Evolutionary conservation across 129 eudicot species (phyloP), one percentile per base, ranked within the genome.

Genomic region (Tanacetum coccineum): DNA sequence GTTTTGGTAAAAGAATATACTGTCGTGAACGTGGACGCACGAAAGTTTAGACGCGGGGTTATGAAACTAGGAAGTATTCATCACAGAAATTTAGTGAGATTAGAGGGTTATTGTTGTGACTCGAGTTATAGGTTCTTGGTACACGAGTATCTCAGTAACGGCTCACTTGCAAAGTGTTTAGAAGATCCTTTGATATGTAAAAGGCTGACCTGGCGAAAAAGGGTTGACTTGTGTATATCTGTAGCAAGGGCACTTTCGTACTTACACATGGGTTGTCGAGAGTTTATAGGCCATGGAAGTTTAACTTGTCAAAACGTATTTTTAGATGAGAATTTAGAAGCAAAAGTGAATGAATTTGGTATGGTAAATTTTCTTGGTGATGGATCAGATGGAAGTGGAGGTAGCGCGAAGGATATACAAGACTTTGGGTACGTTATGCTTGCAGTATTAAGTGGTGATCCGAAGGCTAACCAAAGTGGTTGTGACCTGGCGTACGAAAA

Each of bases 261-360:
- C 80, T 76, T 87, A 77, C 95, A 87, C 78, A 73, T 81, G 14
- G 95, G 81, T 8, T 87, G 95, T 63, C 80, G 95, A 32, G 95
- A 84, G 76, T 87, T 87, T 56, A 50, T 81, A 8, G 67, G 87
- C 26, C 95, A 87, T 60, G 95, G 95, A 63, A 79, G 75, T 59
- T 61, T 87, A 10, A 54, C 64, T 3, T 83, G 87, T 17, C 74
- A 79, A 71, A 84, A 80, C 22, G 78, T 87, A 15, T 36, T 84
- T 42, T 74, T 87, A 70, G 90, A 84, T 45, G 87, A 81, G 26
- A 64, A 80, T 56, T 74, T 87, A 12, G 87, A 84, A 44, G 87
- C 85, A 45, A 87, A 84, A 70, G 89, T 87, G 68, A 73, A 13
- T 7, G 95, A 84, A 56, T 87, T 51, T 59, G 95, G 90, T 9